Base-by-base conservation (phyloP, 2,329 filamentous ascomycete genomes). In the Emergomyces pasteurianus region DNA sequence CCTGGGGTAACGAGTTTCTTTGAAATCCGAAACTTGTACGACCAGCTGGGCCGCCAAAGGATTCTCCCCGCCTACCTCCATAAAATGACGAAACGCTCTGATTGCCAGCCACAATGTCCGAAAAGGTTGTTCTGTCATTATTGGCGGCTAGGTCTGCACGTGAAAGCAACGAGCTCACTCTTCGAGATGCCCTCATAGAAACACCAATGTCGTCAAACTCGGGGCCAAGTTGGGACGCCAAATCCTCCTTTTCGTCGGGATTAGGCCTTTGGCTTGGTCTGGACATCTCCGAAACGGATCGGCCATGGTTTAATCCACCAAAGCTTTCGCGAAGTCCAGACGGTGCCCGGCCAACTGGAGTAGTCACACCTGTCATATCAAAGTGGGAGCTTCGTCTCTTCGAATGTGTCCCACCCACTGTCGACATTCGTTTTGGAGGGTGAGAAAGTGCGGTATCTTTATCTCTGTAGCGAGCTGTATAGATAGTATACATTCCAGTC, bases 141-240 rank as follows among this genome's bases (percentile, higher is more conserved):
- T 87, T 94, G 10, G 89, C 87, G 0, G 90, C 92, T 23, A 96
- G 78, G 70, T 96, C 92, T 38, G 89, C 88, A 68, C 92, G 83
- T 18, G 92, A 92, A 59, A 96, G 80, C 75, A 96, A 83, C 18
- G 92, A 97, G 76, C 94, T 99, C 31, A 97, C 88, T 58, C 94
- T 84, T 50, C 94, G 85, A n/a, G 83, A 84, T 50, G 83, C 81
- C 64, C 81, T 81, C n/a, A 74, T 74, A 21, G 81, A 80, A 54
- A 81, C 79, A 34, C 81, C 79, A 38, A 81, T 77, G 60, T 80
- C 75, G 26, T 75, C 78, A 62, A 81, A 79, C 61, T 90, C 87
- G 49, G 88, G 82, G 60, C 89, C 88, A n/a, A 92, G 75, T 0
- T 87, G 84, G 2, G 87, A 81, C 2, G 86, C 87, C 50, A 90